A percentile compares a stretch with the other conserved stretches of the same genome.
phyloP scores from a whole-genome alignment of 768 basidiomycete species.

The Leccinum disarticulatum region DNA sequence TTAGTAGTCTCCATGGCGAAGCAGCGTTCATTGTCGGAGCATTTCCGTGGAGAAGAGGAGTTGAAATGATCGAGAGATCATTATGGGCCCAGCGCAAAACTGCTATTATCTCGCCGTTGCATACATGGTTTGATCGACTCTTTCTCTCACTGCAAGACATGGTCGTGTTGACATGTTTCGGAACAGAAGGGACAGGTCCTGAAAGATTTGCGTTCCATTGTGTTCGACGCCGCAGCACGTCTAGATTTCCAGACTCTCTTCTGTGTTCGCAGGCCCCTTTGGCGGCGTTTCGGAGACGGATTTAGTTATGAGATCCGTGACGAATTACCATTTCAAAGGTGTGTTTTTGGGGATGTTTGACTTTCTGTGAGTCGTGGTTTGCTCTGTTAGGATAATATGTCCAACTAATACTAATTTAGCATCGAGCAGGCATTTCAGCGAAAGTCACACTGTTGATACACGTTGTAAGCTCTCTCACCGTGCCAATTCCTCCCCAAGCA shows the following conservation, averaged over 20 bases:
- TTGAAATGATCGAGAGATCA: constrained; percentile 71
- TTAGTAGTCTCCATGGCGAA: constrained; percentile 33
- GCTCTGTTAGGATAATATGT: no score
- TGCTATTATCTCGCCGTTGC: constrained; percentile 77
- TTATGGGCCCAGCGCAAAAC: constrained; percentile 64
- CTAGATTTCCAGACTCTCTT: constrained; percentile 56
- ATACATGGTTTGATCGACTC: constrained; percentile 55
- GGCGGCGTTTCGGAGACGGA: constrained; percentile 81
- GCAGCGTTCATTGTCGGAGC: constrained; percentile 46
- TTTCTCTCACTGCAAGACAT: constrained; percentile 5
- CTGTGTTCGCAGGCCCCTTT: constrained; percentile 81
- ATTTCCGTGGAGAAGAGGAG: constrained; percentile 76
- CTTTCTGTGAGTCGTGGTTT: no score
- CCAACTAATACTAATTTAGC: no score
- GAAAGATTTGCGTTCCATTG: constrained; percentile 71
- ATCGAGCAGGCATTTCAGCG: no score
- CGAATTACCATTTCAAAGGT: no score
- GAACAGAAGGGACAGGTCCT: constrained; percentile 82
- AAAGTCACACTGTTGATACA: no score
- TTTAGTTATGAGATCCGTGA: no score
- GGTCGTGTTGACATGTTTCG: constrained; percentile 11
- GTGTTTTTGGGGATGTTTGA: no score
- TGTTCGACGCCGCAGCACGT: constrained; percentile 39
- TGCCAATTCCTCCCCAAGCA: no score
- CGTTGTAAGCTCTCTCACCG: no score